These are phyloP conservation scores for Cryphonectria japonica DNA, from an alignment of 2,329 filamentous ascomycete genomes.

Conservation along the genomic window DNA sequence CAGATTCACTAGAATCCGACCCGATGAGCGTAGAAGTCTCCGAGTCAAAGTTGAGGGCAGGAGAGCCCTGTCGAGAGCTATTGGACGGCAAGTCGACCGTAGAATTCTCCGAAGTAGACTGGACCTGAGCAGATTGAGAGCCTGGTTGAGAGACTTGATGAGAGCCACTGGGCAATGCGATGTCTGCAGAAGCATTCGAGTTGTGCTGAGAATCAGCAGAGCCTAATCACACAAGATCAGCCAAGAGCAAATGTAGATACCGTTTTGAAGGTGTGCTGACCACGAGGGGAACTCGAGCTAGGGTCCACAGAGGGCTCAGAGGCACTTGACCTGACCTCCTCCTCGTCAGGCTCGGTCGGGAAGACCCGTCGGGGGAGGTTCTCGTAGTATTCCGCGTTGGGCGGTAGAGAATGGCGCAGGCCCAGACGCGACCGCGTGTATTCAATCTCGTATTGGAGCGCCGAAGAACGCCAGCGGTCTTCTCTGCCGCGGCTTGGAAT, in stretches of 20 bases:
- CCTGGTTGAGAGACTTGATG: neutral
- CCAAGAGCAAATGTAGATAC: neutral
- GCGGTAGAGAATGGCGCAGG: neutral
- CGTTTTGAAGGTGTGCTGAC: neutral
- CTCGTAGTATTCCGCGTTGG: neutral
- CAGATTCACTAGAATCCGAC: neutral
- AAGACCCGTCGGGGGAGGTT: neutral
- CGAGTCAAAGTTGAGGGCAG: neutral
- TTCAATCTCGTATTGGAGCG: slow-evolving; percentile 3
- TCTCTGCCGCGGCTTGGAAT: neutral
- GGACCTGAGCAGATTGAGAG: neutral
- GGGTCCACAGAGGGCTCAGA: neutral
- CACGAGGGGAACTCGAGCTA: neutral
- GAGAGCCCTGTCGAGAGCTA: neutral
- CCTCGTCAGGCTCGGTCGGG: neutral
- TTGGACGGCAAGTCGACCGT: neutral
- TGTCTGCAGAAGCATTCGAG: neutral
- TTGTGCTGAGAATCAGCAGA: neutral
- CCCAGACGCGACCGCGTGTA: neutral
- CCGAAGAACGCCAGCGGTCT: neutral
- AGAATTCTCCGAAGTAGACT: neutral
- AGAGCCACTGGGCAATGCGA: neutral
- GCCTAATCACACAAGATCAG: neutral
- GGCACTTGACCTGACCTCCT: neutral
- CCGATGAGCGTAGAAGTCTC: neutral